Percentiles rank a stretch among this genome's conserved stretches.
Evolutionary conservation across 176 grass and related monocot genomes (phyloP).

Genomic region (Alloteropsis semialata): DNA sequence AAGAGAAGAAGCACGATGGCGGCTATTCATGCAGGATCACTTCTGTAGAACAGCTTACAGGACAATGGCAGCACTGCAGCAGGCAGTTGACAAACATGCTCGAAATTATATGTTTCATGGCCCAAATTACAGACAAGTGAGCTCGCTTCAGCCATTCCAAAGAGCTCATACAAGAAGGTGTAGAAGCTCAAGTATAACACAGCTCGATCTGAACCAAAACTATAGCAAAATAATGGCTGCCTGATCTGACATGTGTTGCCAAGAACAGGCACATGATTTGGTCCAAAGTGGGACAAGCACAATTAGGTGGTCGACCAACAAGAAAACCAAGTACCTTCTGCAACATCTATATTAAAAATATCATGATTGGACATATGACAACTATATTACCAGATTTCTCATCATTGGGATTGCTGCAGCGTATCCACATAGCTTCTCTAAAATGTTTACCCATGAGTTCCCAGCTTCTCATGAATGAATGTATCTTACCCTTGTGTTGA

Average conservation of each 20-base stretch:
- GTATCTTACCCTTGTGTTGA: background rate
- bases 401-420: background rate
- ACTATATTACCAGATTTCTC: background rate
- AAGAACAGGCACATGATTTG: background rate
- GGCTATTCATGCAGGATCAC: constrained; percentile 6
- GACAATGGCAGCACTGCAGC: background rate
- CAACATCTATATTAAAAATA: background rate
- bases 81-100: background rate
- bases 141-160: background rate
- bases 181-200: background rate
- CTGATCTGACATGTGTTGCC: constrained; percentile 6
- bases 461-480: background rate
- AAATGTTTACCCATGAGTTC: background rate
- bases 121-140: background rate
- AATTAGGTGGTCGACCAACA: background rate
- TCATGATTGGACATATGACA: background rate
- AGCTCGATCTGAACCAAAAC: background rate
- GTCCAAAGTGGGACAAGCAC: background rate
- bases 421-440: background rate
- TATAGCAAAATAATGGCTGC: background rate
- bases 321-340: background rate
- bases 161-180: background rate
- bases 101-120: background rate
- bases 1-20: background rate
- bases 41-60: background rate